Conservation (phyloP, 768 basidiomycete species). For the Boletus vermiculosoides region DNA sequence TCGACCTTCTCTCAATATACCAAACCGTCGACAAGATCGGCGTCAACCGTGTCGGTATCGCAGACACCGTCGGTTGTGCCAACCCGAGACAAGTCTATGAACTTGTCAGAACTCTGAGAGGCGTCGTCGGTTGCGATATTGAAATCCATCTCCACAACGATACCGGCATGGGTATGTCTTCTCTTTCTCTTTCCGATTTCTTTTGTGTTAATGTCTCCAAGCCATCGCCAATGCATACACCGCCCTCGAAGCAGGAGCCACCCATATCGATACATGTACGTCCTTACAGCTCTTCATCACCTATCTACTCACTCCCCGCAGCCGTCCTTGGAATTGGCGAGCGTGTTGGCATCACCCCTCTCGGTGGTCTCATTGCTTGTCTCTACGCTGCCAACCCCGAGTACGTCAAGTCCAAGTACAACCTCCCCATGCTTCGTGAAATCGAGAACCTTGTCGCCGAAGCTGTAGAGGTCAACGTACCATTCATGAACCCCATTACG, state of each 20-base stretch:
- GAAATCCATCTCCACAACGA: slow-evolving; percentile 99
- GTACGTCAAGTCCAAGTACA: slow-evolving; percentile 99
- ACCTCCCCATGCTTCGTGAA: slow-evolving; percentile 94
- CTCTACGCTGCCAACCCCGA: slow-evolving; percentile 97
- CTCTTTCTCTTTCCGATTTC: neutral
- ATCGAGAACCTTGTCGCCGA: slow-evolving; percentile 99
- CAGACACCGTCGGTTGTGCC: slow-evolving; percentile 98
- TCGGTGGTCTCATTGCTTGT: slow-evolving; percentile 95
- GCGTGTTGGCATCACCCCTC: slow-evolving; percentile 97
- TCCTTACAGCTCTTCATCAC: slow-evolving; percentile 6
- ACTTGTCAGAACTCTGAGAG: slow-evolving; percentile 91
- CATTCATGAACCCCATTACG: slow-evolving; percentile 96
- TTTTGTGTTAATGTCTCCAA: slow-evolving; percentile 26
- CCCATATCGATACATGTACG: slow-evolving; percentile 96
- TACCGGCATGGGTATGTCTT: slow-evolving; percentile 81
- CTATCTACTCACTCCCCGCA: slow-evolving; percentile 27
- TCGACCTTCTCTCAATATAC: slow-evolving; percentile 97
- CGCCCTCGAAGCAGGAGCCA: slow-evolving; percentile 97
- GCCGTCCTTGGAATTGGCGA: slow-evolving; percentile 98
- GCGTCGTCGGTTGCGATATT: slow-evolving; percentile 96
- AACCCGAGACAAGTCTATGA: slow-evolving; percentile 99
- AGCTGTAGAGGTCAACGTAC: slow-evolving; percentile 96
- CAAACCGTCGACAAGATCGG: slow-evolving; percentile 99
- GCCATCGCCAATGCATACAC: slow-evolving; percentile 99
- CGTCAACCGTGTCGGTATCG: slow-evolving; percentile 97